Conservation (phyloP, 805 yeast species). For the Sungouiella thailandica region DNA sequence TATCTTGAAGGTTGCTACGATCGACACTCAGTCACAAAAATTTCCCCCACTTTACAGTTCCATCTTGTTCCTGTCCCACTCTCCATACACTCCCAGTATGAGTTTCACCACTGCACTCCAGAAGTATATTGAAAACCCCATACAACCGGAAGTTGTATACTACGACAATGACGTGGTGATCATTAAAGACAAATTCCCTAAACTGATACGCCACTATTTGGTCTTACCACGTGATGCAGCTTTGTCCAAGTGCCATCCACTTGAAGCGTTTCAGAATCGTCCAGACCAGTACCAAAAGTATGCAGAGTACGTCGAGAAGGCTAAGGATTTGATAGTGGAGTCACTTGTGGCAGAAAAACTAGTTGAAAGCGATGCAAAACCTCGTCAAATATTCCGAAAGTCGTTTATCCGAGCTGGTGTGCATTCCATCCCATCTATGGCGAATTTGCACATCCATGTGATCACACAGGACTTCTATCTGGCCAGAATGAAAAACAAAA, state of each 20-base stretch:
- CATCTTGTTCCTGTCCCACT: too few species aligned
- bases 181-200: slow-evolving; percentile 59
- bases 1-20: too few species aligned
- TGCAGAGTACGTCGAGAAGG: slow-evolving; percentile 31
- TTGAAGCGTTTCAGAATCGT: slow-evolving; percentile 39
- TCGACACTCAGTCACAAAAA: too few species aligned
- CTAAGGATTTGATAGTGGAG: slow-evolving; percentile 26
- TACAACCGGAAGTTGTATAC: slow-evolving; percentile 37
- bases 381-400: slow-evolving; percentile 15
- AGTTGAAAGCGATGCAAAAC: slow-evolving; percentile 7
- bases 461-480: slow-evolving; percentile 61
- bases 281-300: slow-evolving; percentile 23
- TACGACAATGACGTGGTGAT: slow-evolving; percentile 51
- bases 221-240: slow-evolving; percentile 48
- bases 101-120: slow-evolving; percentile 43
- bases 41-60: too few species aligned
- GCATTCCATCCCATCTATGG: slow-evolving; percentile 67
- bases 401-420: slow-evolving; percentile 50
- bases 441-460: slow-evolving; percentile 69
- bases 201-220: slow-evolving; percentile 55
- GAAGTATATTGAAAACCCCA: slow-evolving; percentile 46
- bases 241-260: slow-evolving; percentile 47
- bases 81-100: too few species aligned
- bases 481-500: slow-evolving; percentile 48
- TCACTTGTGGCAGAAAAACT: slow-evolving; percentile 20